These are phyloP conservation scores for Centaurea solstitialis DNA, from an alignment of 129 eudicot species.

Conservation along the genomic window DNA sequence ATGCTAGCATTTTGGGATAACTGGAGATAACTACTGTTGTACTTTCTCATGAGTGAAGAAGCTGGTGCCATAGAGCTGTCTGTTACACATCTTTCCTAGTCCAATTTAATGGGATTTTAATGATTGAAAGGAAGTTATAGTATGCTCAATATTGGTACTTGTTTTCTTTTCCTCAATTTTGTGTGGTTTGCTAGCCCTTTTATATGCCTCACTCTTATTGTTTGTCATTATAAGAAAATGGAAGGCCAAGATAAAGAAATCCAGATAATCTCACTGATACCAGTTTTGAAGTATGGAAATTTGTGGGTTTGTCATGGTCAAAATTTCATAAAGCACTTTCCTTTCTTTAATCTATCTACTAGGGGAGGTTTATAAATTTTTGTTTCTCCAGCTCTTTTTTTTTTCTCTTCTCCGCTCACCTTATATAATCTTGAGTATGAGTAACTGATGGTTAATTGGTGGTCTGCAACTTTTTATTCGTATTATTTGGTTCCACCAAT, in stretches of 20 bases:
- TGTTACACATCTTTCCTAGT: neutral
- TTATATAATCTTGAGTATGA: no score
- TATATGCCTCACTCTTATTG: neutral
- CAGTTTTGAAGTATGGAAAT: neutral
- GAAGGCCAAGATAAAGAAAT: neutral
- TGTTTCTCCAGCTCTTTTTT: no score
- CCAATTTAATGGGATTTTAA: constrained; percentile 3
- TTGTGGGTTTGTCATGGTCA: neutral
- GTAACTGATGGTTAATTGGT: no score
- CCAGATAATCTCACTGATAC: neutral
- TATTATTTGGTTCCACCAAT: no score
- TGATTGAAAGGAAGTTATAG: constrained; percentile 10
- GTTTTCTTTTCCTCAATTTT: neutral
- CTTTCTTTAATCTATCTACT: neutral
- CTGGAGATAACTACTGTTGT: neutral
- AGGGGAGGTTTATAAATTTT: neutral
- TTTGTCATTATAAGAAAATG: neutral
- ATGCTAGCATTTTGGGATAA: neutral
- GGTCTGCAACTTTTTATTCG: no score
- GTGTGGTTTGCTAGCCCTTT: neutral
- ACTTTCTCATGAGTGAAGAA: neutral
- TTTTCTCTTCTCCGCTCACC: no score
- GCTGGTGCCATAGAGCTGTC: neutral
- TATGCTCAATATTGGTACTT: neutral
- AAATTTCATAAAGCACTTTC: neutral